These are phyloP conservation scores for Metschnikowia shivogae DNA, from an alignment of 805 yeast genomes.

Conservation along the genomic window DNA sequence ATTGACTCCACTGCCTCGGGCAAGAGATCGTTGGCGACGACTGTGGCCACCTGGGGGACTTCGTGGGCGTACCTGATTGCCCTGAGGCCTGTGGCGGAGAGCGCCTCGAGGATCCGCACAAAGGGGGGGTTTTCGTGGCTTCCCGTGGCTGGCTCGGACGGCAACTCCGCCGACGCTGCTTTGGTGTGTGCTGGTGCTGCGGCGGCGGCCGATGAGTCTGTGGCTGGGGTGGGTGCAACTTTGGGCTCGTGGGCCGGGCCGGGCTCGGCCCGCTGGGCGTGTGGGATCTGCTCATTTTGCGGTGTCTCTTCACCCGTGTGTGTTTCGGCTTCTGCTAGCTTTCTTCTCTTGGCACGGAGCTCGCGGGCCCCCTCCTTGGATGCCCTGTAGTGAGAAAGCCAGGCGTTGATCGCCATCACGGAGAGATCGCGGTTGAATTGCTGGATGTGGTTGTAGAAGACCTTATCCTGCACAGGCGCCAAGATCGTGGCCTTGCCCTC, in stretches of 20 bases:
- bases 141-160: neutral
- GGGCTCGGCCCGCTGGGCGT: no score
- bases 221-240: neutral
- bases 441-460: constrained; percentile 94
- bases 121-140: constrained; percentile 6
- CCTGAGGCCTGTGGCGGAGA: constrained; percentile 92
- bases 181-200: no score
- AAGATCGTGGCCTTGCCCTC: constrained; percentile 87
- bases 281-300: neutral
- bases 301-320: neutral
- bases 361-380: constrained; percentile 27
- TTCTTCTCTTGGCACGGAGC: constrained; percentile 17
- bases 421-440: constrained; percentile 94
- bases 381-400: constrained; percentile 60
- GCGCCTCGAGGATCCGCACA: constrained; percentile 75
- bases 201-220: neutral
- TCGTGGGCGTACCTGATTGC: constrained; percentile 93
- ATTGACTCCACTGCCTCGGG: constrained; percentile 84
- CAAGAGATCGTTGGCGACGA: constrained; percentile 87
- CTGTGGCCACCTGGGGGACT: constrained; percentile 65
- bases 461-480: constrained; percentile 76
- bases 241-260: no score
- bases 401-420: constrained; percentile 79
- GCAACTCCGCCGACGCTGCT: no score
- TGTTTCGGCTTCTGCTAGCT: neutral